Evolutionary conservation across 1,284 basidiomycete species (phyloP), one percentile per base, ranked within the genome.

Genomic region (Mixia osmundae): DNA sequence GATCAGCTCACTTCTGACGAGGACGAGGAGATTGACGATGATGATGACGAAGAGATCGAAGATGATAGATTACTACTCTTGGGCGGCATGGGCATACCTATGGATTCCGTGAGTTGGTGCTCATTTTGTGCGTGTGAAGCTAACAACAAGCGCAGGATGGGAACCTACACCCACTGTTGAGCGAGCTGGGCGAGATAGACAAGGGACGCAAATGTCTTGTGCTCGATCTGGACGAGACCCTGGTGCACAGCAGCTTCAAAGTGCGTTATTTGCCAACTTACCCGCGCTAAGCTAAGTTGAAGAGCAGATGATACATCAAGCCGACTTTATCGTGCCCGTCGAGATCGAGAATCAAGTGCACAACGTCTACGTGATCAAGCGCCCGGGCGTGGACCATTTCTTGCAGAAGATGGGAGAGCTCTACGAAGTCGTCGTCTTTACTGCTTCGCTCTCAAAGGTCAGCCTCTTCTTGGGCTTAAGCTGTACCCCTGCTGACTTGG

Each of bases 281-380:
- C 33, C 21, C 12, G 37, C 36, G 7, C 29, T 33, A 38, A 15
- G 40, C 19, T 43, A 44, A 39, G 45, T 36, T 35, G 32, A 11
- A 22, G 6, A 14, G 9, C 54, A 89, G 83, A 78, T 85, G 47
- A 80, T 94, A 51, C 79, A 76, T 45, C 75, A 83, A 49, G 83
- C 89, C 25, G 91, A 97, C 60, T 99, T 87, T 56, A 79, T 97
- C 44, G 89, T 97, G 1, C 91, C 91, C 1, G 89, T 97, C 32
- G 91, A 97, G 59, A 99, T 99, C 46, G 91, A 99, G 54, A 85
- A 80, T 44, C 74, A 89, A 49, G 80, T 77, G 64, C 89, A 99
- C 57, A 95, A 95, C 51, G 83, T 97, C 43, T 95, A 97, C 58
- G 91, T 97, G 28, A 83, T 99, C 58, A 99, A 99, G 60, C 73